A percentile compares a stretch with the other conserved stretches of the same genome.
These are phyloP conservation scores for Pichia sp. DNA, from an alignment of 1,139 yeast genomes.

Conservation along the genomic window DNA sequence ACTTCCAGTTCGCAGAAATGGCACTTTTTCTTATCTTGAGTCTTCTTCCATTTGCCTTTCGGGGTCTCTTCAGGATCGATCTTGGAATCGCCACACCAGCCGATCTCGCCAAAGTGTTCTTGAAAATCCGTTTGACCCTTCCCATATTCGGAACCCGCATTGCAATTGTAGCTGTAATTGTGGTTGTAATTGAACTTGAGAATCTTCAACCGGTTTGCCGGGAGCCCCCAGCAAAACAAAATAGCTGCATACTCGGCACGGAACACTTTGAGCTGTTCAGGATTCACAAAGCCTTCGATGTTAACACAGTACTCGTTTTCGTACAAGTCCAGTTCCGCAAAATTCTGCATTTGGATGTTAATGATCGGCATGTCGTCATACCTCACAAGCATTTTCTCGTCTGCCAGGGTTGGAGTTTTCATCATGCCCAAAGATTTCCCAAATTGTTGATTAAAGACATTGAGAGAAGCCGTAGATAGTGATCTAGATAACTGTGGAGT, in stretches of 20 bases:
- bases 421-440: constrained; percentile 10
- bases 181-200: constrained; percentile 61
- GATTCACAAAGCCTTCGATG: constrained; percentile 46
- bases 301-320: constrained; percentile 45
- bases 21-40: constrained; percentile 38
- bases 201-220: constrained; percentile 70
- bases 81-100: constrained; percentile 32
- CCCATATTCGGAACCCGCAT: not conserved
- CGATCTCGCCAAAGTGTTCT: constrained; percentile 42
- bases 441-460: constrained; percentile 23
- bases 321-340: constrained; percentile 51
- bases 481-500: constrained; percentile 10
- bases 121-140: constrained; percentile 28
- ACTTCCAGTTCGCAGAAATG: constrained; percentile 62
- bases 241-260: constrained; percentile 77
- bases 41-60: constrained; percentile 15
- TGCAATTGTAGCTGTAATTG: not conserved
- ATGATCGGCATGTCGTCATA: constrained; percentile 28
- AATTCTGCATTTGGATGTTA: constrained; percentile 51
- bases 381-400: not conserved
- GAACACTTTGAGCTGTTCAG: constrained; percentile 45
- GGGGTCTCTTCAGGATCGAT: constrained; percentile 1
- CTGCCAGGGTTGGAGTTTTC: not conserved
- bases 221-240: constrained; percentile 78
- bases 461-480: constrained; percentile 21